Conservation (phyloP, 257 asterid genomes). For the Jasminum sambac region DNA sequence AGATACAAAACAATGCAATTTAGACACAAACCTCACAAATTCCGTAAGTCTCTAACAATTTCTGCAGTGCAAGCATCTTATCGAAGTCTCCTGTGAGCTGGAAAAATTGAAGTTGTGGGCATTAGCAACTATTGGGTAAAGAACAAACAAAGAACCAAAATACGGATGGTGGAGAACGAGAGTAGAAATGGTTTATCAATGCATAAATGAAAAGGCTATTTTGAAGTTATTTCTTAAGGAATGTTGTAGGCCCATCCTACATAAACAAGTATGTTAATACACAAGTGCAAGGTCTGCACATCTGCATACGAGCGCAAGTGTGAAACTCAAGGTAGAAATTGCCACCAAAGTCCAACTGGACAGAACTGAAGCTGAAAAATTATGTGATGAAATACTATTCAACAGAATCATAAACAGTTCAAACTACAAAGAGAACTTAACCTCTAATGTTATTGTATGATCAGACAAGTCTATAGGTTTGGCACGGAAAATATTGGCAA, state of each 20-base stretch:
- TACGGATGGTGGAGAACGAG: too few species aligned
- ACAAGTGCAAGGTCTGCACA: not conserved
- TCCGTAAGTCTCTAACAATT: slow-evolving; percentile 75
- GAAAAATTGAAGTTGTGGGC: slow-evolving; percentile 16
- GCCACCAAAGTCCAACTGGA: not conserved
- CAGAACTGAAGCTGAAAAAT: slow-evolving; percentile 1
- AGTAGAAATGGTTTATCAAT: not conserved
- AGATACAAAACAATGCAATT: slow-evolving; percentile 4
- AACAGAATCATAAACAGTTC: slow-evolving; percentile 6
- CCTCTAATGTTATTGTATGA: slow-evolving; percentile 88
- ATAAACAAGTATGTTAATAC: not conserved
- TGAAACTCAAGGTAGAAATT: too few species aligned
- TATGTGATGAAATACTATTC: slow-evolving; percentile 1
- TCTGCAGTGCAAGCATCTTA: slow-evolving; percentile 83
- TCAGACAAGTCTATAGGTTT: slow-evolving; percentile 92
- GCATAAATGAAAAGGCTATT: not conserved
- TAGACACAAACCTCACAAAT: slow-evolving; percentile 77
- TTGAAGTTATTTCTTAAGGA: not conserved
- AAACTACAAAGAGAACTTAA: slow-evolving; percentile 24
- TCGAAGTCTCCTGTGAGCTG: slow-evolving; percentile 85
- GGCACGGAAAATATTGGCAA: slow-evolving; percentile 84
- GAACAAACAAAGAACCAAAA: not conserved
- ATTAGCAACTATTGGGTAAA: slow-evolving; percentile 6
- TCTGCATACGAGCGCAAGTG: too few species aligned
- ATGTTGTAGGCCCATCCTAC: too few species aligned